A percentile compares a stretch with the other conserved stretches of the same genome.
Evolutionary conservation across 192 early-diverging fungal genomes (phyloP).

Genomic region (Backusella tarrabulga): DNA sequence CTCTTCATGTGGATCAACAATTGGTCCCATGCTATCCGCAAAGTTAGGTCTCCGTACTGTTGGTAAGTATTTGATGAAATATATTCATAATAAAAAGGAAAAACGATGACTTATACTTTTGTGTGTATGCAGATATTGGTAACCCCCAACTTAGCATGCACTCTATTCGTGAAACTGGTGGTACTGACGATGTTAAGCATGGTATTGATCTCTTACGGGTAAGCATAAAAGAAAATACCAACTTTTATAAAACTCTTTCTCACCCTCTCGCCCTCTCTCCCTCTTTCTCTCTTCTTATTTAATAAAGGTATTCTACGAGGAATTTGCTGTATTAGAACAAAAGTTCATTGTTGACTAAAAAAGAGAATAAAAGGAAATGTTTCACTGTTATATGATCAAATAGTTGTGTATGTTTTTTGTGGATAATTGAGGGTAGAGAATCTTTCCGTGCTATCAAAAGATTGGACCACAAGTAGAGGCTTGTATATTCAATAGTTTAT

Average conservation of each 20-base stretch:
- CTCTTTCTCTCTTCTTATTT: constrained; percentile 13
- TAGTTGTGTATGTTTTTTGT: constrained; percentile 7
- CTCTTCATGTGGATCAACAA: constrained; percentile 92
- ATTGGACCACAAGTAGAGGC: too few species aligned
- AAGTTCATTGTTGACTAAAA: constrained; percentile 56
- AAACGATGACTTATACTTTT: background rate
- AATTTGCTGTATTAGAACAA: constrained; percentile 55
- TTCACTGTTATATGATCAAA: constrained; percentile 1
- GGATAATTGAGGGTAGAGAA: background rate
- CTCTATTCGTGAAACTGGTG: constrained; percentile 90
- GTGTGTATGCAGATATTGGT: constrained; percentile 71
- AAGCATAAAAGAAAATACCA: background rate
- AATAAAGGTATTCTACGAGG: constrained; percentile 58
- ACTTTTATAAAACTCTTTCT: background rate
- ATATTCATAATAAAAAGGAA: background rate
- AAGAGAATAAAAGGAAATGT: background rate
- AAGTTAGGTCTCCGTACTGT: constrained; percentile 94
- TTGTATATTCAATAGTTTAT: too few species aligned
- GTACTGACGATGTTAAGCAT: constrained; percentile 82
- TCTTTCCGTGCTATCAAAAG: too few species aligned
- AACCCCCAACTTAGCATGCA: constrained; percentile 98
- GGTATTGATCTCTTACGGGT: constrained; percentile 85
- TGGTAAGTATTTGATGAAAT: constrained; percentile 43
- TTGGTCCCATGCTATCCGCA: constrained; percentile 94
- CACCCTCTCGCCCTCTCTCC: too few species aligned